Evolutionary conservation across 2,329 filamentous ascomycete genomes (phyloP).

Genomic region (Diaporthe sp.): DNA sequence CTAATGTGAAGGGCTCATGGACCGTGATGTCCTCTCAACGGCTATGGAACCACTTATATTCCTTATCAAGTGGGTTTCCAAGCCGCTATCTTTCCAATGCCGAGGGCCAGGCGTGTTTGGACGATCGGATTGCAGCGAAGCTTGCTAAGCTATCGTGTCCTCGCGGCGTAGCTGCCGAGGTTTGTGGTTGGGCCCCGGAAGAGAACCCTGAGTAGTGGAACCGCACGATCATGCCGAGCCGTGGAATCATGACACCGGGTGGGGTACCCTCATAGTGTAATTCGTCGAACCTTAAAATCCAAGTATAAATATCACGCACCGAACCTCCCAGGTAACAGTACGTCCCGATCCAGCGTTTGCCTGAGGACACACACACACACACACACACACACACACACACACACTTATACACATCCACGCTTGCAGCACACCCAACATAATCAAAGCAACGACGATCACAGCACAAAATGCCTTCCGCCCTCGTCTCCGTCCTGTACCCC

Average conservation of each 20-base stretch:
- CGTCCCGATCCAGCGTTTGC: no score
- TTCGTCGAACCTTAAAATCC: not conserved
- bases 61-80: not conserved
- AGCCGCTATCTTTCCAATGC: not conserved
- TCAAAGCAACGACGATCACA: not conserved
- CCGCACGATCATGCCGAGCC: not conserved
- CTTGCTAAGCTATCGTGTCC: no score
- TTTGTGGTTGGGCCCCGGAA: not conserved
- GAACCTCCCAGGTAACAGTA: not conserved
- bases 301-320: not conserved
- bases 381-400: no score
- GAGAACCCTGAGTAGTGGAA: not conserved
- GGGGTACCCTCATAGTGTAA: not conserved
- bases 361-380: not conserved
- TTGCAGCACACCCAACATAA: not conserved
- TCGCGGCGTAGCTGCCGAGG: not conserved
- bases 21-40: not conserved
- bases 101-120: no score
- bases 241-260: not conserved
- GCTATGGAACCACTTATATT: not conserved
- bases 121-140: not conserved
- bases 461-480: slow-evolving; percentile 29
- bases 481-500: slow-evolving; percentile 52
- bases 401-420: not conserved
- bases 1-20: not conserved